Evolutionary conservation across 805 yeast genomes (phyloP), one percentile per base, ranked within the genome.

Genomic region (Metschnikowia henanensis): DNA sequence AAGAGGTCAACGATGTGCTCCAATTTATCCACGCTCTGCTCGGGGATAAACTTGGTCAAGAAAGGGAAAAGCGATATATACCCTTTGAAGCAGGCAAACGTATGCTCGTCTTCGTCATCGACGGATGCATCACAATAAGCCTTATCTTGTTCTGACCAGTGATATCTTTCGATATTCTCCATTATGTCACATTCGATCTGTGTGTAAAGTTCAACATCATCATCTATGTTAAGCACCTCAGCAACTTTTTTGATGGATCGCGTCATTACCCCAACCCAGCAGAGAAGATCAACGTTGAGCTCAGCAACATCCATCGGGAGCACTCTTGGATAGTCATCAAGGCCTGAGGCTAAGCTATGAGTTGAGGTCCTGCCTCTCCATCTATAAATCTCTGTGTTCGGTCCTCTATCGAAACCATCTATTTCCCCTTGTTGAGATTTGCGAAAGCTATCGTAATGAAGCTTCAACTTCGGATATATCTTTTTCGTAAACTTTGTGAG

Each of bases 181-280:
- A 77, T 58, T 19, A 91, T 79, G 17, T 80, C 77, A 5, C 63
- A 53, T 50, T 82, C 87, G 30, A 83, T 79, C 15, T 63, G 51
- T 6, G 66, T 53, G 60, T 80, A 94, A 45, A 61, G 60, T n/a
- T 59, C 55, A 6, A 76, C 75, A 56, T 89, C 97, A 2, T 79
- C 82, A 2, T 66, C 57, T 37, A 78, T 68, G 0, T 76, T 85
- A 32, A 90, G 65, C 8, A 82, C 61, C 34, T 67, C 70, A 0
- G 97, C 91, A 47, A 92, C 79, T 41, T 77, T 73, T 52, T 77
- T 78, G 82, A 94, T 83, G 0, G 96, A 80, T 51, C 83, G 76
- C 0, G 97, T 79, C 95, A 92, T 89, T 5, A 87, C 83, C 13
- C 96, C 98, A 46, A 94, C 80, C 99, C 99, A 94, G 5, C 95